Percentiles rank a stretch among this genome's conserved stretches.
phyloP scores from a whole-genome alignment of 257 asterid species.

The Paulownia fortunei region DNA sequence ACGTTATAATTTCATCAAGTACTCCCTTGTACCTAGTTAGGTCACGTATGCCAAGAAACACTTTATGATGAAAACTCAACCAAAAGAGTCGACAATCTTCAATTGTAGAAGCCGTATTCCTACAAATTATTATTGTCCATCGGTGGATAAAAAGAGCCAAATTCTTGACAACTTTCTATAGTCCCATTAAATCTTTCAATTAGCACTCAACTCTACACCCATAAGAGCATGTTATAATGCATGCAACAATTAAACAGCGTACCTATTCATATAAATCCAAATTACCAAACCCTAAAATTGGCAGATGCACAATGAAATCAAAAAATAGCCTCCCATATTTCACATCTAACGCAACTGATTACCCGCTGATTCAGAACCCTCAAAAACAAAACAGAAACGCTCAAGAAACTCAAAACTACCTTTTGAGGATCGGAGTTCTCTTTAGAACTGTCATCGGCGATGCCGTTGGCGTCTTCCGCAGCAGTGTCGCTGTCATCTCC shows the following conservation, averaged over 20 bases:
- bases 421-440: conserved; percentile 74
- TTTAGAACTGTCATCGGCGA: conserved; percentile 55
- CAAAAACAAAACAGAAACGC: not conserved
- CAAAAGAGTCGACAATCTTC: no score
- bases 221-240: not conserved
- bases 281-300: not conserved
- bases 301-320: not conserved
- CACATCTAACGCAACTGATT: not conserved
- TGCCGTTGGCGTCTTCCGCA: conserved; percentile 55
- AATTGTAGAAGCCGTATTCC: no score
- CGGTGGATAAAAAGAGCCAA: no score
- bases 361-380: not conserved
- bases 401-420: conserved; percentile 42
- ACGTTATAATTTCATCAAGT: not conserved
- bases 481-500: conserved; percentile 63
- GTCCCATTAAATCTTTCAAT: no score
- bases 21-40: not conserved
- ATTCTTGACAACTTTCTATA: no score
- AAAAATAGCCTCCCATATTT: not conserved
- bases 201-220: not conserved
- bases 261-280: not conserved
- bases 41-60: no score
- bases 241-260: not conserved
- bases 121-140: no score
- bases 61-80: no score